phyloP scores from a whole-genome alignment of 1,139 yeast genomes.

The Kurtzmaniella quercitrusa region DNA sequence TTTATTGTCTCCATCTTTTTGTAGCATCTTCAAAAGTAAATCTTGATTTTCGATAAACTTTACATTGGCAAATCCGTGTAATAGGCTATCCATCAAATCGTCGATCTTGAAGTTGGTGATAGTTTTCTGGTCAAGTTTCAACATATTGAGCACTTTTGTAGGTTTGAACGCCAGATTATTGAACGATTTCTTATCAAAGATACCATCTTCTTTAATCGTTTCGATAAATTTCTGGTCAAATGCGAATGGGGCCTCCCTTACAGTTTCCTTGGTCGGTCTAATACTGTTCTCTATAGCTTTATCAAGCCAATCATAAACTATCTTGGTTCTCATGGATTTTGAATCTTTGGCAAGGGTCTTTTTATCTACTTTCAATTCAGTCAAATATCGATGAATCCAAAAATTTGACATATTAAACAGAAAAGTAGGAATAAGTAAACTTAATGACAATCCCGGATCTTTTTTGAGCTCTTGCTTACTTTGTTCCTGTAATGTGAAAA shows the following conservation, averaged over 20 bases:
- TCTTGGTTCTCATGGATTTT: conserved; percentile 5
- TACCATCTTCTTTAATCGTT: neutral
- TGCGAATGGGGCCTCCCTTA: neutral
- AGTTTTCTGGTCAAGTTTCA: conserved; percentile 3
- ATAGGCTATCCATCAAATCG: conserved; percentile 15
- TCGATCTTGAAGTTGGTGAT: conserved; percentile 11
- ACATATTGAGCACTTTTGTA: conserved; percentile 2
- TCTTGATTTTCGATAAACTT: conserved; percentile 10
- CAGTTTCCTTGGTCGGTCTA: neutral
- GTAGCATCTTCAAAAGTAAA: conserved; percentile 3
- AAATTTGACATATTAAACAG: conserved; percentile 14
- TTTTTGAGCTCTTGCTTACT: neutral
- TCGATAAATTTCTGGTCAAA: neutral
- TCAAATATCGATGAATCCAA: conserved; percentile 14
- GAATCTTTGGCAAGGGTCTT: conserved; percentile 4
- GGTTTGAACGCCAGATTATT: conserved; percentile 4
- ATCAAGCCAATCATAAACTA: conserved; percentile 7
- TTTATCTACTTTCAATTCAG: conserved; percentile 6
- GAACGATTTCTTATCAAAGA: conserved; percentile 1
- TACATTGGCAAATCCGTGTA: conserved; percentile 12
- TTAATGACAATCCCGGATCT: conserved; percentile 1
- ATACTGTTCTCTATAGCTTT: neutral
- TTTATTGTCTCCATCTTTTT: neutral
- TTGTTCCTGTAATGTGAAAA: conserved; percentile 7
- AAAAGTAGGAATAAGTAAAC: conserved; percentile 12